Percentiles rank a stretch among this genome's conserved stretches.
These are phyloP conservation scores for Yamadazyma diospyri DNA, from an alignment of 1,139 yeast genomes.

Conservation along the genomic window DNA sequence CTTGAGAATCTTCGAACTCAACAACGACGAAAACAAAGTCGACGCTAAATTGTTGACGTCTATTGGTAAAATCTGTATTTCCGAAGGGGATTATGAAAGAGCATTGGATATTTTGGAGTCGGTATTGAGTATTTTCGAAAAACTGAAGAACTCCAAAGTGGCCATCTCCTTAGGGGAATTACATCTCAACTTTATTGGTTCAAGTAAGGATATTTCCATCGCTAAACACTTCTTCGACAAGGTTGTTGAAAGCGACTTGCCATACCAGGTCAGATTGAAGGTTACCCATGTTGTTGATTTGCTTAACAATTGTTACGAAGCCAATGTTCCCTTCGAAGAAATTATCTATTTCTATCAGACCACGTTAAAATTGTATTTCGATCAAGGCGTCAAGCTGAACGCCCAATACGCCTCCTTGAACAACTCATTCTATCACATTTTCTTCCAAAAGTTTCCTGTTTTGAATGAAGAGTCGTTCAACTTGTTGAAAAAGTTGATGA, in stretches of 20 bases:
- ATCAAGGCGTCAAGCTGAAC: constrained; percentile 31
- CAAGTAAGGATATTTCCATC: constrained; percentile 67
- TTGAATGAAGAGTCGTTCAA: constrained; percentile 55
- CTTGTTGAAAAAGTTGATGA: constrained; percentile 56
- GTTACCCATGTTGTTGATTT: constrained; percentile 72
- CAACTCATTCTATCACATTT: constrained; percentile 63
- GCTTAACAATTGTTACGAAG: constrained; percentile 58
- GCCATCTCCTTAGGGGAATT: constrained; percentile 44
- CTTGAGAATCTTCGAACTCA: constrained; percentile 33
- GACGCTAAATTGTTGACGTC: constrained; percentile 30
- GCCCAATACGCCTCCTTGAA: constrained; percentile 68
- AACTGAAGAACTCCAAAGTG: constrained; percentile 4
- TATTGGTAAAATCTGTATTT: constrained; percentile 40
- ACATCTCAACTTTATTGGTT: constrained; percentile 78
- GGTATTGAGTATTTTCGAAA: constrained; percentile 29
- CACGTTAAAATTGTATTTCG: constrained; percentile 53
- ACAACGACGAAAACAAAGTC: constrained; percentile 21
- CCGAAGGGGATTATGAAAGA: constrained; percentile 36
- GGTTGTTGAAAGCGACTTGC: constrained; percentile 64
- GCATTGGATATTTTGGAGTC: constrained; percentile 42
- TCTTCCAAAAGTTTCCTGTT: constrained; percentile 57
- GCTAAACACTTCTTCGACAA: constrained; percentile 73
- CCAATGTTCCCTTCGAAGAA: constrained; percentile 54
- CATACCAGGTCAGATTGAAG: constrained; percentile 68
- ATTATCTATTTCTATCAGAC: constrained; percentile 63